Base-by-base conservation (phyloP, 1,284 basidiomycete species). In the Inonotus obliquus region DNA sequence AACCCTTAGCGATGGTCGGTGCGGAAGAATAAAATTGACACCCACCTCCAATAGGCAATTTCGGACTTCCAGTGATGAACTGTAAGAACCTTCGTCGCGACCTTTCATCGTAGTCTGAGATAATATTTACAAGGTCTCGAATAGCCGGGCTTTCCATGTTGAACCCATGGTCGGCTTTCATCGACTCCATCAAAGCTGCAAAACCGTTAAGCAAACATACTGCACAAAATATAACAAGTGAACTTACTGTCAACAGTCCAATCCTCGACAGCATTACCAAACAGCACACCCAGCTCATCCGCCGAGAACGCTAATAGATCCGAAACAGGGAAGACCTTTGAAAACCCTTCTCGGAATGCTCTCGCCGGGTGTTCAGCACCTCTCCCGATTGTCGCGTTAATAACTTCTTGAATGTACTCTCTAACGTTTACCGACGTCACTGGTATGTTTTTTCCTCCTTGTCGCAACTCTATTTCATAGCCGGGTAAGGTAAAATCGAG, bases 121-220 rank as follows among this genome's bases (percentile, higher is more conserved):
- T 92, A 68, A 96, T 84, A 61, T 91, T 89, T 39, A 98, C 77
- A 63, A 99, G 81, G 70, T 95, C 88, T 49, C 87, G 86, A 67
- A 99, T 95, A 1, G 94, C 86, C 32, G 87, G 85, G 71, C 93
- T 96, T 72, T 98, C 96, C 21, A 91, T 86, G 67, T 96, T 96
- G 80, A 96, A 98, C 10, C 97, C 97, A 73, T 99, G 97, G 71
- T 99, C 97, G 10, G 97, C 96, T 75, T 98, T 98, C 75, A 98
- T 76, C 4, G 90, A 85, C 70, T 95, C 92, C 59, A 84, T 86
- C 49, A 99, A 80, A n/a, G 94, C 96, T 91, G 65, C 2, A 49
- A n/a, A 23, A 9, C 9, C 6, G 1, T 52, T 13, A 17, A n/a
- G 27, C 11, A 29, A 19, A 25, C 32, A 9, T 1, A 13, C 13